Base-by-base conservation (phyloP, 768 basidiomycete species). In the Mycena galopus region DNA sequence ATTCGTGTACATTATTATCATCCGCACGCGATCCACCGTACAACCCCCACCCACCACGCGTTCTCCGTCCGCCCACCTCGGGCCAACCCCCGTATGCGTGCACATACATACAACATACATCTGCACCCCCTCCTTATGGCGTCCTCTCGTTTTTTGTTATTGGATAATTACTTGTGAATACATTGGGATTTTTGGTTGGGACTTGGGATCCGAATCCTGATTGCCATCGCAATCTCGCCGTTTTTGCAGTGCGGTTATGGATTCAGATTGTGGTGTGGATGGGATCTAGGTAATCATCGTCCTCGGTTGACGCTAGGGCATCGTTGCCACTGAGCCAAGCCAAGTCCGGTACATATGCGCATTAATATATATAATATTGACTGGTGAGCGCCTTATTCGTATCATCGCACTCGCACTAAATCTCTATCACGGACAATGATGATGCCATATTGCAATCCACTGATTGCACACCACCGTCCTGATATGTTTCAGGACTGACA, bases 121-220 rank as follows among this genome's bases (percentile, higher is more conserved):
- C 33, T 35, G 17, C 44, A 47, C 44, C 44, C 50, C 19, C 23
- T 27, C 50, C 4, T 14, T 25, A 30, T 69, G 55, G 59, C 44
- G 65, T 50, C 42, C 11, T 29, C 32, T 23, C 42, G 37, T 60
- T 25, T 42, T 69, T 63, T 53, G n/a, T n/a, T n/a, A n/a, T n/a
- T n/a, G n/a, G n/a, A n/a, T n/a, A n/a, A n/a, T n/a, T n/a, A 51
- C 21, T 65, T 42, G 30, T n/a, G 29, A 33, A 32, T 33, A 25
- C 5, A 39, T 25, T 69, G 60, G 59, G 50, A 27, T 17, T 61
- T 23, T 60, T 25, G n/a, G n/a, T n/a, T n/a, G n/a, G n/a, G n/a
- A n/a, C n/a, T n/a, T n/a, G 23, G 35, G 58, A 27, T 17, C 17
- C 16, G 19, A 44, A 21, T 44, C 42, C 42, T 7, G 19, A 44